A percentile compares a stretch with the other conserved stretches of the same genome.
phyloP scores from a whole-genome alignment of 768 basidiomycete species.

The Chiua virens region DNA sequence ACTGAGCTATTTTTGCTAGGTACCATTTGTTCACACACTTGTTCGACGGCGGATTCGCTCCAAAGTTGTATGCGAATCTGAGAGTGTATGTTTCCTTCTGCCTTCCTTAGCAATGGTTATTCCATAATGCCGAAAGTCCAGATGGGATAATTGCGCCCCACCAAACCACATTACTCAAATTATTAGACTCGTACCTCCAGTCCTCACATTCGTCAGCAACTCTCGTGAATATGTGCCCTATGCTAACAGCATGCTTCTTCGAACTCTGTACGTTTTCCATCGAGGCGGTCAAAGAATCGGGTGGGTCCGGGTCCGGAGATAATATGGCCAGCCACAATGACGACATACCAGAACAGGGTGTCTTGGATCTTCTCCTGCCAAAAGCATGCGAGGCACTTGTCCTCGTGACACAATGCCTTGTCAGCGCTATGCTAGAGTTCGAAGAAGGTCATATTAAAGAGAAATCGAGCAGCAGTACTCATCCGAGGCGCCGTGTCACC shows the following conservation, averaged over 20 bases:
- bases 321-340: background rate
- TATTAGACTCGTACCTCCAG: conserved; percentile 83
- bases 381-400: conserved; percentile 82
- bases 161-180: conserved; percentile 84
- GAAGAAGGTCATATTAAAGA: conserved; percentile 33
- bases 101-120: conserved; percentile 1
- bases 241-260: conserved; percentile 64
- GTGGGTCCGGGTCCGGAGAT: conserved; percentile 31
- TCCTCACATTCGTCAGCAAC: conserved; percentile 40
- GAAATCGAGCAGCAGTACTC: conserved; percentile 33
- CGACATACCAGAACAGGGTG: conserved; percentile 29
- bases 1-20: conserved; percentile 35
- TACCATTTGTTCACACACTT: conserved; percentile 66
- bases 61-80: conserved; percentile 60
- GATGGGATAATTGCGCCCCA: conserved; percentile 79
- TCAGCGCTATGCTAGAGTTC: conserved; percentile 53
- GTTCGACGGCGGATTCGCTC: conserved; percentile 58
- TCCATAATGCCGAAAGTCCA: conserved; percentile 39
- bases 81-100: conserved; percentile 47
- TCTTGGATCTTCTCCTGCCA: conserved; percentile 70
- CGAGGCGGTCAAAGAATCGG: conserved; percentile 47
- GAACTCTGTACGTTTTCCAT: conserved; percentile 59
- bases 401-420: conserved; percentile 73
- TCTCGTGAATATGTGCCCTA: conserved; percentile 48
- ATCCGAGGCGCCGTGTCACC: conserved; percentile 45